Evolutionary conservation across 2,329 filamentous ascomycete genomes (phyloP).

Genomic region (Monosporascus sp.): DNA sequence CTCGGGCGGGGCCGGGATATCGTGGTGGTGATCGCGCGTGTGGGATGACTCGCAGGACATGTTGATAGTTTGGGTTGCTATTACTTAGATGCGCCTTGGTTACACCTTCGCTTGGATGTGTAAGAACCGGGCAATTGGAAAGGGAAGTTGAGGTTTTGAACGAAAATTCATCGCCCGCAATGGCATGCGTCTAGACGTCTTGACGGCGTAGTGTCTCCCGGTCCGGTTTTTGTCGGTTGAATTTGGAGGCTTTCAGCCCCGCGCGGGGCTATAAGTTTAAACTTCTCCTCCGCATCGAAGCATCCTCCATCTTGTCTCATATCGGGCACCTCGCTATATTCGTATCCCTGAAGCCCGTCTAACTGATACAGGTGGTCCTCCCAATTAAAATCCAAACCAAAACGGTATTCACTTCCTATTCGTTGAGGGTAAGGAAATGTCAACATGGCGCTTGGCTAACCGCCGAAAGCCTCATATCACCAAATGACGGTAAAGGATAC

Average conservation of each 20-base stretch:
- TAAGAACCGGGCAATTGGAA: neutral
- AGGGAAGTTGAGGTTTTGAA: neutral
- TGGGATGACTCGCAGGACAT: conserved; percentile 1
- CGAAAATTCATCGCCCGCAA: neutral
- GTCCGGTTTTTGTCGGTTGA: neutral
- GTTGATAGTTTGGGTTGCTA: neutral
- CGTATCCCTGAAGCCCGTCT: too few species aligned
- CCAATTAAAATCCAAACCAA: too few species aligned
- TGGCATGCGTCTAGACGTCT: neutral
- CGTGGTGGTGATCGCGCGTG: neutral
- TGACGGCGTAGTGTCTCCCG: neutral
- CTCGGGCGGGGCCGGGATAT: conserved; percentile 3
- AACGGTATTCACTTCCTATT: too few species aligned
- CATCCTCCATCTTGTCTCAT: too few species aligned
- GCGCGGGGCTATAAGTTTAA: neutral
- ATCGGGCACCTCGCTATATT: too few species aligned
- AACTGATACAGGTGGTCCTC: too few species aligned
- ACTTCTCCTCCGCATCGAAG: neutral
- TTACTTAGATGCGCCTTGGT: too few species aligned
- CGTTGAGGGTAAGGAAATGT: too few species aligned
- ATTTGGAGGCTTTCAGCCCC: neutral
- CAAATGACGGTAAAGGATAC: too few species aligned
- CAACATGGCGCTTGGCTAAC: too few species aligned
- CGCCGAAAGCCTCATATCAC: too few species aligned
- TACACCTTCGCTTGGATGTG: neutral